Evolutionary conservation across 1,284 basidiomycete species (phyloP).

Genomic region (Marasmius tenuissimus): DNA sequence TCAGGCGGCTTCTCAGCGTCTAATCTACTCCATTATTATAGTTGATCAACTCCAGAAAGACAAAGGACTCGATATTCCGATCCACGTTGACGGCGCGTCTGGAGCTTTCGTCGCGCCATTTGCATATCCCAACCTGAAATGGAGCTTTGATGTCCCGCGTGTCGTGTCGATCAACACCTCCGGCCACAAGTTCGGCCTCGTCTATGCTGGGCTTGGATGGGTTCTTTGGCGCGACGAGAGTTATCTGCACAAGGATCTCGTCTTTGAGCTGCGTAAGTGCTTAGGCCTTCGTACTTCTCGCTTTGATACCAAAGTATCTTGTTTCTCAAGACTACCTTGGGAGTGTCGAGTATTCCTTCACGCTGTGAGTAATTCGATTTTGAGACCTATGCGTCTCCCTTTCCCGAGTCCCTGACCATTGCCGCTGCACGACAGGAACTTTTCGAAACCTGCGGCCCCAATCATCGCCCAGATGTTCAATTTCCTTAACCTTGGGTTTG

Average conservation of each 20-base stretch:
- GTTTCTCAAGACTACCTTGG: constrained; percentile 47
- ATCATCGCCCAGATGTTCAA: constrained; percentile 75
- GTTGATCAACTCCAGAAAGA: constrained; percentile 60
- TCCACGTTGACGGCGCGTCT: constrained; percentile 61
- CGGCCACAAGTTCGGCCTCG: constrained; percentile 71
- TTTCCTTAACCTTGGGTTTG: constrained; percentile 58
- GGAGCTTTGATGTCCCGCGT: constrained; percentile 65
- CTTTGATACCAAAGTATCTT: not conserved
- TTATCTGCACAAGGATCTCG: constrained; percentile 58
- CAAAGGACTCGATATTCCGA: constrained; percentile 62
- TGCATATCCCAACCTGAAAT: constrained; percentile 57
- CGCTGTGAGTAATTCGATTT: constrained; percentile 23
- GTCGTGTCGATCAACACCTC: constrained; percentile 70
- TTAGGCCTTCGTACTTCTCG: constrained; percentile 13
- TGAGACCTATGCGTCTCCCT: not conserved
- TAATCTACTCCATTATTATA: constrained; percentile 12
- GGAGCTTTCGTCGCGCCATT: constrained; percentile 71
- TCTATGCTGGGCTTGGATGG: constrained; percentile 70
- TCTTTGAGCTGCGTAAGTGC: constrained; percentile 63
- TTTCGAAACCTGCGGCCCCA: constrained; percentile 64
- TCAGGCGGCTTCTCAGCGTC: not conserved
- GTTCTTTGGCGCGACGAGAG: constrained; percentile 60
- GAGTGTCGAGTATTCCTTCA: constrained; percentile 58
- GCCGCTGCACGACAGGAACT: constrained; percentile 43
- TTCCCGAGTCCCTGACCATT: constrained; percentile 19